Conservation (phyloP, 2,329 filamentous ascomycete genomes). For the Diplodia corticola region DNA sequence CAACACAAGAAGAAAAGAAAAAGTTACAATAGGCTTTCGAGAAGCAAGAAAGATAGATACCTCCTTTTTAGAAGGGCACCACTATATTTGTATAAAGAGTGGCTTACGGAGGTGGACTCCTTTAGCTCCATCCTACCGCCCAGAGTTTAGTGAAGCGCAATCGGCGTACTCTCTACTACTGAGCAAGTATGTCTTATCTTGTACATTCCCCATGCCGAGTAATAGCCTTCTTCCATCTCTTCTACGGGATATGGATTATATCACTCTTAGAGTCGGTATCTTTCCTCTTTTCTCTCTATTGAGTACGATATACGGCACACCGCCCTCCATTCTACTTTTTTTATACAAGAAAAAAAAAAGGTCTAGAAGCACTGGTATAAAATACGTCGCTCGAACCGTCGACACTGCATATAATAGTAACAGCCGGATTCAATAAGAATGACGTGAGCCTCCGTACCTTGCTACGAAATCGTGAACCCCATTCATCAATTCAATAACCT, state of each 20-base stretch:
- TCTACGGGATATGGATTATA: not conserved
- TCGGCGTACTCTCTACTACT: not conserved
- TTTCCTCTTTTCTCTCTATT: conserved; percentile 28
- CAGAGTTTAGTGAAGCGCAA: not conserved
- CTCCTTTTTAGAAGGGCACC: too few relatives aligned
- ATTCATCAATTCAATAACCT: conserved; percentile 8
- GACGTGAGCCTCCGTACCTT: not conserved
- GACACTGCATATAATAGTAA: conserved; percentile 22
- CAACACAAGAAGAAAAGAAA: too few relatives aligned
- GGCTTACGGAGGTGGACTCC: not conserved
- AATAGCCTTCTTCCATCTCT: not conserved
- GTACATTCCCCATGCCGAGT: not conserved
- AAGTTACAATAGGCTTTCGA: too few relatives aligned
- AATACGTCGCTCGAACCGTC: conserved; percentile 31
- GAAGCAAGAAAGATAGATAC: too few relatives aligned
- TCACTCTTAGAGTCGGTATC: conserved; percentile 18
- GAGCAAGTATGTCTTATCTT: not conserved
- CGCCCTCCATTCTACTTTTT: conserved; percentile 31
- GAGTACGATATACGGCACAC: conserved; percentile 26
- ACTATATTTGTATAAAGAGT: too few relatives aligned
- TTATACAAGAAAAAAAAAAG: too few relatives aligned
- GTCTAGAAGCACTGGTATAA: conserved; percentile 31
- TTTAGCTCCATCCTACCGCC: not conserved
- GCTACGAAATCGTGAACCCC: conserved; percentile 11
- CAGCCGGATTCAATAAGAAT: not conserved